Evolutionary conservation across 495 filamentous ascomycete species (phyloP), one percentile per base, ranked within the genome.

Genomic region (Pyronema omphalodes): DNA sequence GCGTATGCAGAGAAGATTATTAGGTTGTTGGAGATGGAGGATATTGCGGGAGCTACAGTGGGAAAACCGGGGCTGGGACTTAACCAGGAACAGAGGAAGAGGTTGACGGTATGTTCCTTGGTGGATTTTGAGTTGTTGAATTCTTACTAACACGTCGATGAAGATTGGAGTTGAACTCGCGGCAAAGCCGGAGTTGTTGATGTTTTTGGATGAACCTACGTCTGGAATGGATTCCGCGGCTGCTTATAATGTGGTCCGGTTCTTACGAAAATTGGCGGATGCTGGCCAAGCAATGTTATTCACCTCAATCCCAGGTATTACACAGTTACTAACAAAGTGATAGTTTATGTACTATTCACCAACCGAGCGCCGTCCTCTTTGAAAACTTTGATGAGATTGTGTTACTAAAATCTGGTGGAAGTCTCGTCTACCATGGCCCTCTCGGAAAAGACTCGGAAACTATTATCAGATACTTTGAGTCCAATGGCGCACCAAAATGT

Each of bases 351-450:
- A 88, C 83, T 0, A 87, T 88, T 35, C 82, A 88, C 60, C 83
- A 88, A 62, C 84, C 84, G 5, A 81, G 76, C 0, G 75, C 80
- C 1, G 73, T 80, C 12, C 68, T 88, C 7, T 86, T 88, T 57
- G 75, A 81, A 51, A 69, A 83, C 58, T 89, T 88, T 59, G 83
- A 88, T 59, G 75, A 74, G 3, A 67, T 91, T 0, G 66, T 89
- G 0, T 69, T 84, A 0, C 72, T 91, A 3, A 79, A 80, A 55
- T 71, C 68, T 0, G 84, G 83, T 0, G 84, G 85, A 4, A 78
- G 78, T 53, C 76, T 74, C 0, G 80, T 82, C 44, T 91, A 88
- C 66, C 82, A 82, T 60, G 85, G 85, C 7, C 60, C 71, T 57
- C 68, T 80, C 61, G 72, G 70, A 37, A 58, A 70, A 3, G 68